Conservation (phyloP, 495 filamentous ascomycete species). For the Penicillium bialowiezense region DNA sequence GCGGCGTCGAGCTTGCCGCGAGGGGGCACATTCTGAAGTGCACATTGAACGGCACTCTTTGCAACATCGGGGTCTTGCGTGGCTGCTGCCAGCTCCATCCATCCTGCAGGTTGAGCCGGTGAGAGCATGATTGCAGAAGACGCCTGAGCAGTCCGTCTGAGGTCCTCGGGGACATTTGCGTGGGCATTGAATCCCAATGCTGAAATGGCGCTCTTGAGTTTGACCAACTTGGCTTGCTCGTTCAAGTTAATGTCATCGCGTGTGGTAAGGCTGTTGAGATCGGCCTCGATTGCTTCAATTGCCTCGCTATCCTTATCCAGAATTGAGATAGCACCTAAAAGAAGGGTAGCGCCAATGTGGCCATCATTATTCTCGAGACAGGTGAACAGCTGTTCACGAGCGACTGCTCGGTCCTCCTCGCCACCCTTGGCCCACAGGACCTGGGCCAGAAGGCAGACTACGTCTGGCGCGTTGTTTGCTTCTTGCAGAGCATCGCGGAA, state of each 20-base stretch:
- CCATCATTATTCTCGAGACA: constrained; percentile 67
- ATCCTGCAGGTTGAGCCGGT: constrained; percentile 71
- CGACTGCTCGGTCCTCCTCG: constrained; percentile 67
- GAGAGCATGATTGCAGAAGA: constrained; percentile 72
- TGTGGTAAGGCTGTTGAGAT: constrained; percentile 68
- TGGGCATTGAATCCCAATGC: constrained; percentile 36
- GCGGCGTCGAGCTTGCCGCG: constrained; percentile 61
- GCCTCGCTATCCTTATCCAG: constrained; percentile 76
- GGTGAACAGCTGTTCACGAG: constrained; percentile 76
- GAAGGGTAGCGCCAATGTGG: constrained; percentile 72
- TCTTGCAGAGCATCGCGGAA: constrained; percentile 82
- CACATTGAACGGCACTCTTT: constrained; percentile 78
- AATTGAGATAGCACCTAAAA: constrained; percentile 79
- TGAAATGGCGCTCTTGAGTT: constrained; percentile 56
- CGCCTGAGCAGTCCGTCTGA: constrained; percentile 51
- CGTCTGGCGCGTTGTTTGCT: constrained; percentile 73
- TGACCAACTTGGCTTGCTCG: constrained; percentile 51
- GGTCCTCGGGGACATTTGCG: constrained; percentile 31
- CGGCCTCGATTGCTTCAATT: constrained; percentile 74
- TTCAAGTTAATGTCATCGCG: constrained; percentile 50
- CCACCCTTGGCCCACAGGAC: constrained; percentile 89
- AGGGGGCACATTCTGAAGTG: constrained; percentile 69
- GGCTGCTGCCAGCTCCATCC: constrained; percentile 65
- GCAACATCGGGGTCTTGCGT: constrained; percentile 58
- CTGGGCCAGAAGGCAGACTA: constrained; percentile 83